These are phyloP conservation scores for Tylopilus sp. DNA, from an alignment of 768 basidiomycete species.

Conservation along the genomic window DNA sequence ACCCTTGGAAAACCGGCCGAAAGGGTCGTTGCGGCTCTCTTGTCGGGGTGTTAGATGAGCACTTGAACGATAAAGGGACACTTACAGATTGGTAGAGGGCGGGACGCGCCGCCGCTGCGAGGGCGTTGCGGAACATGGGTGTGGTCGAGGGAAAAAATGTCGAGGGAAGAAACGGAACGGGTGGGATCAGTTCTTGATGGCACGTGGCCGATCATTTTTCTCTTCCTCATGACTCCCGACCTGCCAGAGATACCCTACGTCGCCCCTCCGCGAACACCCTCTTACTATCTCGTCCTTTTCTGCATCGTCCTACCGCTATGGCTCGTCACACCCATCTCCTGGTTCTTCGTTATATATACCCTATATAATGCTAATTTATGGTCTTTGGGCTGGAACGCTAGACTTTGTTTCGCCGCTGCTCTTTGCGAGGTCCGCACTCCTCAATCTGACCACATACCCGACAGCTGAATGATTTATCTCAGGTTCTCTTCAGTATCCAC, in stretches of 20 bases:
- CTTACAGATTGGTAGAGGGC: conserved; percentile 50
- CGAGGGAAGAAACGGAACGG: conserved; percentile 33
- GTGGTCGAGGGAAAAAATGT: conserved; percentile 20
- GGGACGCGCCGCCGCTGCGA: conserved; percentile 56
- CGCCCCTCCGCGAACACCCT: conserved; percentile 38
- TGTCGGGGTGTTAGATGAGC: conserved; percentile 9
- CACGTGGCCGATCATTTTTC: conserved; percentile 6
- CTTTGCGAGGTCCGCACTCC: conserved; percentile 51
- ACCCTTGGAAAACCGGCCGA: conserved; percentile 78
- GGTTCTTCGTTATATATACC: conserved; percentile 54
- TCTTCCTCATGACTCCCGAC: conserved; percentile 4
- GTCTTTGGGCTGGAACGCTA: conserved; percentile 39
- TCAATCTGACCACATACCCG: background rate
- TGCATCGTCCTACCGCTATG: conserved; percentile 60
- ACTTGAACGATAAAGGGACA: conserved; percentile 9
- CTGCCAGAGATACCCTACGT: conserved; percentile 37
- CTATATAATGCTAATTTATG: conserved; percentile 42
- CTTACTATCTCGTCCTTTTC: conserved; percentile 60
- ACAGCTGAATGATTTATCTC: background rate
- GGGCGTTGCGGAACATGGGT: conserved; percentile 62
- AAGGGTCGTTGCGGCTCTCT: conserved; percentile 74
- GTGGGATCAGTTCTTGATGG: background rate
- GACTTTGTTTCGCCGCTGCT: conserved; percentile 44
- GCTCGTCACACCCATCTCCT: conserved; percentile 58
- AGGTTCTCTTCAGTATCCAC: conserved; percentile 73